Percentiles rank a stretch among this genome's conserved stretches.
phyloP scores from a whole-genome alignment of 1,284 basidiomycete genomes.

The Volvariella surrecta region DNA sequence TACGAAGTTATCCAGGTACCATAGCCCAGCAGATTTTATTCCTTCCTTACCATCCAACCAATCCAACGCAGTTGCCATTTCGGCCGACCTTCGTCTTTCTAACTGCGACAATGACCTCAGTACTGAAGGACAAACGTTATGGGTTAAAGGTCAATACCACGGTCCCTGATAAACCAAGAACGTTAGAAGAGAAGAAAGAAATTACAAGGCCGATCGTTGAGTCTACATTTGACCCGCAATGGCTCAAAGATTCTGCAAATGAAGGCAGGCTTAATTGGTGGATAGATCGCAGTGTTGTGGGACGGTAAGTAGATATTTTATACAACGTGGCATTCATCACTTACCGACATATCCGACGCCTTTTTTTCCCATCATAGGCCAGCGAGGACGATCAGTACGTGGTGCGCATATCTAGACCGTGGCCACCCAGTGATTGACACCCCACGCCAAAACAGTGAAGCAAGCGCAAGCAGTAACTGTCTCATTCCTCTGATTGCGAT shows the following conservation, averaged over 20 bases:
- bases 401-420: too few species aligned
- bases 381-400: constrained; percentile 20
- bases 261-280: constrained; percentile 19
- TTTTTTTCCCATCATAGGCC: constrained; percentile 14
- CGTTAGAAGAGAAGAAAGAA: constrained; percentile 22
- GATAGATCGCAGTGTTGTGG: constrained; percentile 18
- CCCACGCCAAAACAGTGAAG: constrained; percentile 22
- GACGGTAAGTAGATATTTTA: constrained; percentile 18
- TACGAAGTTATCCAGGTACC: constrained; percentile 19
- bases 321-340: not conserved
- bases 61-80: constrained; percentile 28
- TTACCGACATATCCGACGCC: too few species aligned
- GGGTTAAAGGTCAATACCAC: constrained; percentile 18
- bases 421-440: too few species aligned
- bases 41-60: constrained; percentile 25
- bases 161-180: constrained; percentile 14
- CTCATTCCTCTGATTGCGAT: not conserved
- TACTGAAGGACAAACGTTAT: constrained; percentile 16
- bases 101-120: constrained; percentile 20
- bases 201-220: constrained; percentile 21
- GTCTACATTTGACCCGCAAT: constrained; percentile 26
- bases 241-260: constrained; percentile 24
- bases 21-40: constrained; percentile 34
- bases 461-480: constrained; percentile 23
- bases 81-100: constrained; percentile 31